Base-by-base conservation (phyloP, 2,329 filamentous ascomycete species). In the Nigrograna mackinnonii region DNA sequence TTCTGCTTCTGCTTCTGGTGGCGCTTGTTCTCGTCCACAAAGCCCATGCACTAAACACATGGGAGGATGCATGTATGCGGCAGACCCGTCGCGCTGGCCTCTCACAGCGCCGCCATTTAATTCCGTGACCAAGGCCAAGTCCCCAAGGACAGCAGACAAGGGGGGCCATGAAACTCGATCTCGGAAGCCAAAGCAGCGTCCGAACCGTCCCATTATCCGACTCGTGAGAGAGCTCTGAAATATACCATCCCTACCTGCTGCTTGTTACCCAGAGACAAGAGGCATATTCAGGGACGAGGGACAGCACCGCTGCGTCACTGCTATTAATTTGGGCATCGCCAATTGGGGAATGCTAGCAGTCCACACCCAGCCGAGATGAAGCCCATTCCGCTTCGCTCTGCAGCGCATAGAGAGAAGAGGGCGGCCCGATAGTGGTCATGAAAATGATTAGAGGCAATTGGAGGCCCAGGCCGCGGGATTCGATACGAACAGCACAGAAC, bases 111-210 rank as follows among this genome's bases (percentile, higher is more conserved):
- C 47, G 36, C 35, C 40, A 40, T 42, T 38, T 50, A 35, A 45
- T 50, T 48, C 54, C 30, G 33, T 43, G 42, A 43, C 50, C 43
- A 46, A 26, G 40, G 49, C 47, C 43, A 39, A 36, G 39, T n/a
- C n/a, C n/a, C n/a, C n/a, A n/a, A n/a, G 24, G 24, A 9, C 24
- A 28, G n/a, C 9, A 28, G 24, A n/a, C n/a, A n/a, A 14, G 24
- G 36, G 41, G 50, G 48, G 41, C 51, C 44, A 49, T 58, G 57
- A 56, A 51, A 53, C 56, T 54, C 49, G 49, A 49, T 57, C 53
- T 59, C 55, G 55, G 53, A 51, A 52, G 53, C 47, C 52, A 51
- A 45, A 50, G 50, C 54, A 52, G 44, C 46, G 46, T 47, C 50
- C 50, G 52, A 46, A 44, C 46, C 50, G 52, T 49, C 39, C 50